phyloP scores from a whole-genome alignment of 108 stramenopile genomes.

The Skeletonema costatum region DNA sequence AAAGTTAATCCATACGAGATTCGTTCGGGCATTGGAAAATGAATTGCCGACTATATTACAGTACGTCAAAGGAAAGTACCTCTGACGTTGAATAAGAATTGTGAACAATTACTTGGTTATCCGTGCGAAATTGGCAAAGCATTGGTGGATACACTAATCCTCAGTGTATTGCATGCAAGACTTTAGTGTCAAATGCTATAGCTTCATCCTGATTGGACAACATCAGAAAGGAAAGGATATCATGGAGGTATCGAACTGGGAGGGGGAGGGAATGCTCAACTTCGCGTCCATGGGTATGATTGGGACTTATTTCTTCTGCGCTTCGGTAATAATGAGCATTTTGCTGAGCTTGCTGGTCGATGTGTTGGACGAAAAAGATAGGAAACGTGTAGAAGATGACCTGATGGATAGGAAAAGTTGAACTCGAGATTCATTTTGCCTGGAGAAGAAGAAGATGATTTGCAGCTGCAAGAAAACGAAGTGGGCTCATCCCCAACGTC shows the following conservation, averaged over 20 bases:
- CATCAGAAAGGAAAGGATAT: constrained; percentile 52
- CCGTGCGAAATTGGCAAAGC: constrained; percentile 48
- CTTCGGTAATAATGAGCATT: constrained; percentile 79
- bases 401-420: constrained; percentile 20
- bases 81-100: constrained; percentile 49
- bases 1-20: constrained; percentile 66
- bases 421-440: background rate
- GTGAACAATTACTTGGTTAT: constrained; percentile 53
- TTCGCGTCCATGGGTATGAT: constrained; percentile 71
- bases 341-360: constrained; percentile 75
- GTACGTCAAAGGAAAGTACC: constrained; percentile 48
- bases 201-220: constrained; percentile 64
- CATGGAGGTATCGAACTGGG: constrained; percentile 55
- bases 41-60: constrained; percentile 59
- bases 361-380: constrained; percentile 47
- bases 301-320: constrained; percentile 85
- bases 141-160: constrained; percentile 50
- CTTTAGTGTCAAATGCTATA: constrained; percentile 55
- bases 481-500: background rate
- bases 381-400: constrained; percentile 17
- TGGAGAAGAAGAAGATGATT: background rate
- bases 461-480: constrained; percentile 16
- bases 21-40: constrained; percentile 53
- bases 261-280: constrained; percentile 67
- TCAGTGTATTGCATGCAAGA: constrained; percentile 58